Evolutionary conservation across 352 stramenopile genomes (phyloP).

Genomic region (Phytophthora tubulina): DNA sequence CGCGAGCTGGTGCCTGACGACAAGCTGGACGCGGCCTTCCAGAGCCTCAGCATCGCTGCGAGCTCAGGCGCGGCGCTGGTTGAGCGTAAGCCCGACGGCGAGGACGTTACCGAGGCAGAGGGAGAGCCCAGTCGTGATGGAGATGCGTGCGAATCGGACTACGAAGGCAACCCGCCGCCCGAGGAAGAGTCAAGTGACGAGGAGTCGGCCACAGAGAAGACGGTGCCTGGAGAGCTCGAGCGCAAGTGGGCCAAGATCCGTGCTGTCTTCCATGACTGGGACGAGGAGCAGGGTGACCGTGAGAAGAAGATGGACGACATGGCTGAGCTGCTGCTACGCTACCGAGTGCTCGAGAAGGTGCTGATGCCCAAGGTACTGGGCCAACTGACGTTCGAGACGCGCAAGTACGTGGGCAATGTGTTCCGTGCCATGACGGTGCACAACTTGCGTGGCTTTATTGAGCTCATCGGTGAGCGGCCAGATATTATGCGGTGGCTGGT

Average conservation of each 20-base stretch:
- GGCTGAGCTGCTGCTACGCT: conserved; percentile 77
- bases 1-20: conserved; percentile 68
- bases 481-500: conserved; percentile 82
- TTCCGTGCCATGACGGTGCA: conserved; percentile 84
- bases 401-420: conserved; percentile 83
- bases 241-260: conserved; percentile 80
- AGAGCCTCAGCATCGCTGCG: conserved; percentile 53
- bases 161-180: conserved; percentile 36
- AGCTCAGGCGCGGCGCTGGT: conserved; percentile 23
- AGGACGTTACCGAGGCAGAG: conserved; percentile 39
- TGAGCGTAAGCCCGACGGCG: conserved; percentile 37
- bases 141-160: conserved; percentile 36
- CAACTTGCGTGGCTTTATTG: conserved; percentile 70
- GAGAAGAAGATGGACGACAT: conserved; percentile 87
- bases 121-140: conserved; percentile 22
- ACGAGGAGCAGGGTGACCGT: conserved; percentile 72
- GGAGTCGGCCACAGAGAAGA: conserved; percentile 62
- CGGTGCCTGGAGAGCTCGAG: conserved; percentile 78
- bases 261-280: conserved; percentile 78
- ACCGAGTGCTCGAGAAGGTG: conserved; percentile 79
- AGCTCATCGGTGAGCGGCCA: conserved; percentile 64
- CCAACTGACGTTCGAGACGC: conserved; percentile 83
- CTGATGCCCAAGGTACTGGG: conserved; percentile 75
- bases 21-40: conserved; percentile 61
- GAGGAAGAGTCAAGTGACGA: conserved; percentile 72